Base-by-base conservation (phyloP, 2,329 filamentous ascomycete genomes). In the Simplicillium aogashimaense region DNA sequence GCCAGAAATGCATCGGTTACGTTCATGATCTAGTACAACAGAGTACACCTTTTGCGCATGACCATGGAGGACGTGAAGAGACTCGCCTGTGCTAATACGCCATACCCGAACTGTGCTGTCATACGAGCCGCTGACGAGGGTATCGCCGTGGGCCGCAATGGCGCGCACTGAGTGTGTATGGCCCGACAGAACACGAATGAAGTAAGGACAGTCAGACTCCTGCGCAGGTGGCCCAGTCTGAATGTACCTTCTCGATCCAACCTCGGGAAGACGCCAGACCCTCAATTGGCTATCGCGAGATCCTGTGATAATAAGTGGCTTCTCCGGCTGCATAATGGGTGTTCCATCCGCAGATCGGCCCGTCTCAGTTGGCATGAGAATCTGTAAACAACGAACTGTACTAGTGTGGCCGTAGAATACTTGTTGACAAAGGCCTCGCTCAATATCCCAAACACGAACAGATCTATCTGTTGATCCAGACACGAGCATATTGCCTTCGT, bases 381-480 rank as follows among this genome's bases (percentile, higher is more conserved):
- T 97, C 56, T 97, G 89, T 45, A 98, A 67, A 56, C 92, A 98
- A 47, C 92, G 82, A 3, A 98, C 92, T 12, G 92, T 98, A 33
- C 90, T 97, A 9, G 92, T 98, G 57, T 98, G 92, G 1, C 92
- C 94, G 55, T 95, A 89, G 58, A 98, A 98, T 1, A 95, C 83
- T 57, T 98, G 92, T 10, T 89, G 90, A 60, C 90, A 95, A 35
- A 85, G 76, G 1, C 89, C 92, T 52, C 83, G 83, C 55, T 94
- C 87, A 47, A 98, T 95, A 57, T 98, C 90, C 92, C 92, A 98
- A 0, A 98, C 90, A n/a, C 92, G 81, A n/a, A 98, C 92, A 10
- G 92, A 94, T 36, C 92, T 76, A 61, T 98, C 92, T 0, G 92
- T 98, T 7, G 89, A 95, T 3, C 92, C 92, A 13, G 92, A 98